Conservation (phyloP, 495 filamentous ascomycete species). For the Aspergillus nanangensis region DNA sequence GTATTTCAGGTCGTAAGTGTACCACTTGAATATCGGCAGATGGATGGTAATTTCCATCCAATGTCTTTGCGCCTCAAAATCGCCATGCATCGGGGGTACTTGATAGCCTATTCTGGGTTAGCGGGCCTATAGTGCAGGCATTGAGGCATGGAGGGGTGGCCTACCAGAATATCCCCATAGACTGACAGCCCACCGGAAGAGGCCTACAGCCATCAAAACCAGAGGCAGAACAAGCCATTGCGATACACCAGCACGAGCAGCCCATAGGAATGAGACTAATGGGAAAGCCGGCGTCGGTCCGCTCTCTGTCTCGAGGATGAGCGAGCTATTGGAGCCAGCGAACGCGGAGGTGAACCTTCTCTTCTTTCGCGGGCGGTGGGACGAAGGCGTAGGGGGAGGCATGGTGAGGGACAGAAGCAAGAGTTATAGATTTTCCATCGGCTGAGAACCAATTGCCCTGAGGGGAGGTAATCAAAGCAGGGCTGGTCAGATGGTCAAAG, state of each 20-base stretch:
- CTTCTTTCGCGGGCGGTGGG: slow-evolving; percentile 58
- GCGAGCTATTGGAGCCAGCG: slow-evolving; percentile 47
- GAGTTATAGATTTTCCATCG: slow-evolving; percentile 21
- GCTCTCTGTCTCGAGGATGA: slow-evolving; percentile 40
- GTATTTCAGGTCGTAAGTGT: slow-evolving; percentile 93
- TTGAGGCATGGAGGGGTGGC: not conserved
- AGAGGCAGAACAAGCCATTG: slow-evolving; percentile 91
- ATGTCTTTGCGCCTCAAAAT: slow-evolving; percentile 95
- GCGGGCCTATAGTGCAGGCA: not conserved
- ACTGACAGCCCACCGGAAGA: slow-evolving; percentile 89
- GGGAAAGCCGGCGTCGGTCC: slow-evolving; percentile 64
- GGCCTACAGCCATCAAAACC: slow-evolving; percentile 81
- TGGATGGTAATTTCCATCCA: slow-evolving; percentile 97
- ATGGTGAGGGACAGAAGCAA: slow-evolving; percentile 16
- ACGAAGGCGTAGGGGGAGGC: slow-evolving; percentile 32
- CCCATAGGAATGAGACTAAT: slow-evolving; percentile 87
- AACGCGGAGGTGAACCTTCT: slow-evolving; percentile 42
- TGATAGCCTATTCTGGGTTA: slow-evolving; percentile 57
- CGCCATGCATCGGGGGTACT: slow-evolving; percentile 87
- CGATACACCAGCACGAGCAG: slow-evolving; percentile 73
- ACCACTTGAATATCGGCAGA: slow-evolving; percentile 90
- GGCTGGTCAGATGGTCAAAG: not conserved
- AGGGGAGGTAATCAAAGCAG: not conserved
- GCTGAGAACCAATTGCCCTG: too few relatives aligned
- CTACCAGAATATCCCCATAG: slow-evolving; percentile 93